A percentile compares a stretch with the other conserved stretches of the same genome.
These are phyloP conservation scores for Helotiales sp. DNA, from an alignment of 2,329 filamentous ascomycete species.

Conservation along the genomic window DNA sequence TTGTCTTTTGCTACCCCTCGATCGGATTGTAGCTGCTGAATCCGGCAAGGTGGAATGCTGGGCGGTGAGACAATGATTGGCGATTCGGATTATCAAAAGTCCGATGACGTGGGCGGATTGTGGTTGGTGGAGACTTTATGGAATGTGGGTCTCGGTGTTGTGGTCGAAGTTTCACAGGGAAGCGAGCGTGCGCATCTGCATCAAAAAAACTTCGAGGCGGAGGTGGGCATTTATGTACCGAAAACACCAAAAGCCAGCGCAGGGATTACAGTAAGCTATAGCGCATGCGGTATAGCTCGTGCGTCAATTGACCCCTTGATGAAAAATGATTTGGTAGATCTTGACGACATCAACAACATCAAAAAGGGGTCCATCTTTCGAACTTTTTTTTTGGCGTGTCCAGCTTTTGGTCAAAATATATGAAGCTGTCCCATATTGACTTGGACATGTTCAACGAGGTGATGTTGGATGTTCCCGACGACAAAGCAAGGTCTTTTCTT, in stretches of 20 bases:
- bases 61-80: conserved; percentile 7
- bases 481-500: not conserved
- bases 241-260: not conserved
- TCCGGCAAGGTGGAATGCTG: not conserved
- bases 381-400: not conserved
- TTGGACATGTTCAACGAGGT: not conserved
- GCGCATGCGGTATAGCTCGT: conserved; percentile 1
- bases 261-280: not conserved
- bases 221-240: conserved; percentile 3
- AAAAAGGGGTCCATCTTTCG: not conserved
- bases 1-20: not conserved
- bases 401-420: not conserved
- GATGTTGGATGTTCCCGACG: not conserved
- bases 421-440: not conserved
- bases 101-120: not conserved
- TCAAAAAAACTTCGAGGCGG: not conserved
- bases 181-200: not conserved
- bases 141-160: not conserved
- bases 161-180: not conserved
- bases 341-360: conserved; percentile 9
- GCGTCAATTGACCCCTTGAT: conserved; percentile 8
- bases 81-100: not conserved
- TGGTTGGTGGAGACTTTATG: not conserved
- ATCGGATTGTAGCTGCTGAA: not conserved
- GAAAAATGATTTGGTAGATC: not conserved